Percentiles rank a stretch among this genome's conserved stretches.
Evolutionary conservation across 2,329 filamentous ascomycete species (phyloP).

Genomic region (Trichophyton benhamiae): DNA sequence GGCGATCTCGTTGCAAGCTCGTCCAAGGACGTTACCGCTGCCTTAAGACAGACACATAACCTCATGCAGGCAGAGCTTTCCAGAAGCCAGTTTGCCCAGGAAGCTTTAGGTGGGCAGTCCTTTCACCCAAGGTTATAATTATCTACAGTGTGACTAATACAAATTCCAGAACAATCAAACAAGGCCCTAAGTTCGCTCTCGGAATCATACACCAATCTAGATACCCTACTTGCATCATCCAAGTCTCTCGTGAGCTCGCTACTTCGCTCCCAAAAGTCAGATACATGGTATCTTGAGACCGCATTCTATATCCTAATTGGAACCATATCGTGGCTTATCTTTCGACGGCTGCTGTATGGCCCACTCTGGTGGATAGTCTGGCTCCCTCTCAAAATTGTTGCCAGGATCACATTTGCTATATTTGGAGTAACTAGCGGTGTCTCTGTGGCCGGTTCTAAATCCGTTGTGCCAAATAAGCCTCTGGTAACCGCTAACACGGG

Average conservation of each 20-base stretch:
- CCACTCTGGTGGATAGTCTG: conserved; percentile 82
- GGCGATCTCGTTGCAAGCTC: conserved; percentile 63
- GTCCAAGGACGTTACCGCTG: conserved; percentile 70
- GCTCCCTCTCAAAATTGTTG: conserved; percentile 60
- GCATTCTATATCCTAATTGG: conserved; percentile 68
- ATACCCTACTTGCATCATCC: conserved; percentile 62
- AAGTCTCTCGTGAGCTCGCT: conserved; percentile 65
- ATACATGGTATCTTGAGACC: conserved; percentile 94
- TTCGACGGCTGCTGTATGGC: conserved; percentile 73
- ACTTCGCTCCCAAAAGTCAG: conserved; percentile 79
- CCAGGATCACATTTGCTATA: conserved; percentile 46
- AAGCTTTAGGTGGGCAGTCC: conserved; percentile 50
- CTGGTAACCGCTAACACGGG: background rate
- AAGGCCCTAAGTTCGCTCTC: conserved; percentile 68
- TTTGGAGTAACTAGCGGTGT: conserved; percentile 30
- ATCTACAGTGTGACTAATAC: conserved; percentile 6
- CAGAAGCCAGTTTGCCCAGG: conserved; percentile 77
- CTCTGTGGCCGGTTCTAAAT: background rate
- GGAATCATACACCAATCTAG: conserved; percentile 68
- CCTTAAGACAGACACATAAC: conserved; percentile 72
- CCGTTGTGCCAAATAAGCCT: background rate
- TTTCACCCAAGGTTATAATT: background rate
- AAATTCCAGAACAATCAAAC: conserved; percentile 53
- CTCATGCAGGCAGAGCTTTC: conserved; percentile 75
- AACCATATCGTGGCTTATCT: conserved; percentile 76